These are phyloP conservation scores for Umbellularia californica DNA, from an alignment of 164 flowering plant genomes.

Conservation along the genomic window DNA sequence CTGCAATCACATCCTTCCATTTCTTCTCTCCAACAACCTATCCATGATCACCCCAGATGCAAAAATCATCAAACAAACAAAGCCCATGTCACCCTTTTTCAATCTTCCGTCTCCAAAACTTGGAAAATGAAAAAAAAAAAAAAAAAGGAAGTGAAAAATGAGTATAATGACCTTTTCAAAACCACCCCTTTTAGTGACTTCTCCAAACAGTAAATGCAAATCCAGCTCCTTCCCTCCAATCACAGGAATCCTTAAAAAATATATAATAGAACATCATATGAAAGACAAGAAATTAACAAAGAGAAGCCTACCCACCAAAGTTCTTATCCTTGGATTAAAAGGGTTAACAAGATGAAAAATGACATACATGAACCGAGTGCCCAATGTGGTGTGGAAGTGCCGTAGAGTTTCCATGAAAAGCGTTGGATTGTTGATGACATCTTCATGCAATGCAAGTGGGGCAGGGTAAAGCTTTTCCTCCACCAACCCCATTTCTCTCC, in stretches of 20 bases:
- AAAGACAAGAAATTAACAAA: neutral
- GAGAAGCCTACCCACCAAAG: neutral
- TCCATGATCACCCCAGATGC: neutral
- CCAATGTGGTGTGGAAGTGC: slow-evolving; percentile 47
- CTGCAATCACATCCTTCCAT: slow-evolving; percentile 78
- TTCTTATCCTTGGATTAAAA: neutral
- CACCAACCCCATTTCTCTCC: slow-evolving; percentile 14
- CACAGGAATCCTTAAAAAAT: slow-evolving; percentile 65
- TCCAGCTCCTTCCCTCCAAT: slow-evolving; percentile 82
- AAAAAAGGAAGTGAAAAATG: neutral
- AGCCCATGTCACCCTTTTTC: neutral
- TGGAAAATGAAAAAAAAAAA: neutral
- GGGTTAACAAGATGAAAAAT: neutral
- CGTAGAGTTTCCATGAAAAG: slow-evolving; percentile 58
- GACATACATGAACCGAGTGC: slow-evolving; percentile 60
- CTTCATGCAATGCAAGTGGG: slow-evolving; percentile 59
- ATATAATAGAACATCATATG: neutral
- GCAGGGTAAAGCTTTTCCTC: slow-evolving; percentile 38
- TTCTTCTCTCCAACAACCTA: slow-evolving; percentile 79
- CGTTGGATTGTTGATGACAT: slow-evolving; percentile 31
- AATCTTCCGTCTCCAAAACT: neutral
- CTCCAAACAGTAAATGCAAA: slow-evolving; percentile 73
- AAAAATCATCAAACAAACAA: neutral
- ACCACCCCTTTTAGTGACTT: slow-evolving; percentile 83
- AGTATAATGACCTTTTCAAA: slow-evolving; percentile 53